phyloP scores from a whole-genome alignment of 495 filamentous ascomycete species.

The Choiromyces venosus region DNA sequence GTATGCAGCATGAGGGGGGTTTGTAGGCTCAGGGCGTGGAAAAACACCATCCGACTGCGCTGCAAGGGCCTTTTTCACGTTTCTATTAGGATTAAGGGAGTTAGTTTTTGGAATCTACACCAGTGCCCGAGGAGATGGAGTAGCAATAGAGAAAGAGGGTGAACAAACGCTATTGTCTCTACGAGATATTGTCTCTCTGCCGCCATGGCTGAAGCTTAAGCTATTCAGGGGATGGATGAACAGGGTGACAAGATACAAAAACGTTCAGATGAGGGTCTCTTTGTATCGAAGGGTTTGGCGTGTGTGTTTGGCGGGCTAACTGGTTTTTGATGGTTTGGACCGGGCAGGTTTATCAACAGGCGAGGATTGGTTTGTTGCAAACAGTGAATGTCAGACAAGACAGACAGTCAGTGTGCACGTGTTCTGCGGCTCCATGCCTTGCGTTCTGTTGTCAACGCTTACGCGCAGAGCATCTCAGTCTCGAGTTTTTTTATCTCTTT shows the following conservation, averaged over 20 bases:
- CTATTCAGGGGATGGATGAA: background rate
- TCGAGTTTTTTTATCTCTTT: too few species aligned
- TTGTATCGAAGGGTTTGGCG: background rate
- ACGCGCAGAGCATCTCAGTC: background rate
- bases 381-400: background rate
- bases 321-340: background rate
- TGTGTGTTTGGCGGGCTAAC: too few species aligned
- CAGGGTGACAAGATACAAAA: background rate
- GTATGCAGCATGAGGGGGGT: background rate
- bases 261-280: background rate
- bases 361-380: background rate
- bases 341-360: background rate
- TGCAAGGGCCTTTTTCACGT: slow-evolving; percentile 37
- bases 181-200: slow-evolving; percentile 29
- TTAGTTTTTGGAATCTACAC: slow-evolving; percentile 7
- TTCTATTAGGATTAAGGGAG: slow-evolving; percentile 14
- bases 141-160: background rate
- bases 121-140: background rate
- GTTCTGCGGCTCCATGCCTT: background rate
- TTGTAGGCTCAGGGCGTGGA: background rate
- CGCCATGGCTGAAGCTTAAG: slow-evolving; percentile 22
- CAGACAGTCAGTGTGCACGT: background rate
- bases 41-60: slow-evolving; percentile 28
- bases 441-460: background rate
- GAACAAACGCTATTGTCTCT: slow-evolving; percentile 35